Evolutionary conservation across 1,284 basidiomycete species (phyloP).

Genomic region (Cystobasidium slooffiae): DNA sequence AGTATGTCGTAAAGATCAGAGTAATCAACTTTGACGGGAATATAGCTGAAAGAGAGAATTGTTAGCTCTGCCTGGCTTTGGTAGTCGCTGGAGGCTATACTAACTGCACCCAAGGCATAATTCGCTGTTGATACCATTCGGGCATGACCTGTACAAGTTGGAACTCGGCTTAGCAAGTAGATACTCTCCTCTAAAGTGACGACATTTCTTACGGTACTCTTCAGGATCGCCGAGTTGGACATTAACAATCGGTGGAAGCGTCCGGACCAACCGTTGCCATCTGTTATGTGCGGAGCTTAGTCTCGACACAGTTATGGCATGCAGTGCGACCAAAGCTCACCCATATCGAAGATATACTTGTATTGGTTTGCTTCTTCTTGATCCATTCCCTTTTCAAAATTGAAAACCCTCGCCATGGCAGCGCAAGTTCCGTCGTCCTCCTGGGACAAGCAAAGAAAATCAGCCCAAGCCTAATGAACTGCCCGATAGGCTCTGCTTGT

Average conservation of each 20-base stretch:
- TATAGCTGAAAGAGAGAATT: constrained; percentile 45
- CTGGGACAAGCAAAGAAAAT: constrained; percentile 25
- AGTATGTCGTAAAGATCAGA: constrained; percentile 61
- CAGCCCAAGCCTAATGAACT: constrained; percentile 30
- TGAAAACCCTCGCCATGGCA: constrained; percentile 44
- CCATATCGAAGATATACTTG: constrained; percentile 60
- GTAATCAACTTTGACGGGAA: constrained; percentile 59
- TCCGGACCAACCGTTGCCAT: constrained; percentile 60
- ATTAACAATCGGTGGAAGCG: constrained; percentile 62
- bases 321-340: background rate
- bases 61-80: background rate
- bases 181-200: background rate
- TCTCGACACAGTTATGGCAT: constrained; percentile 52
- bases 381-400: constrained; percentile 49
- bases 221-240: constrained; percentile 60
- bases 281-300: constrained; percentile 56
- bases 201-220: constrained; percentile 51
- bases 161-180: background rate
- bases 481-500: constrained; percentile 40
- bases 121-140: constrained; percentile 56
- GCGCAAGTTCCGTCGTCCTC: constrained; percentile 51
- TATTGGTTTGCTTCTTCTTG: constrained; percentile 53
- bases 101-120: constrained; percentile 52
- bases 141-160: constrained; percentile 47
- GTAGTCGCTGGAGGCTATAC: constrained; percentile 48